Base-by-base conservation (phyloP, 83 land plant genomes). In the Thuja plicata region DNA sequence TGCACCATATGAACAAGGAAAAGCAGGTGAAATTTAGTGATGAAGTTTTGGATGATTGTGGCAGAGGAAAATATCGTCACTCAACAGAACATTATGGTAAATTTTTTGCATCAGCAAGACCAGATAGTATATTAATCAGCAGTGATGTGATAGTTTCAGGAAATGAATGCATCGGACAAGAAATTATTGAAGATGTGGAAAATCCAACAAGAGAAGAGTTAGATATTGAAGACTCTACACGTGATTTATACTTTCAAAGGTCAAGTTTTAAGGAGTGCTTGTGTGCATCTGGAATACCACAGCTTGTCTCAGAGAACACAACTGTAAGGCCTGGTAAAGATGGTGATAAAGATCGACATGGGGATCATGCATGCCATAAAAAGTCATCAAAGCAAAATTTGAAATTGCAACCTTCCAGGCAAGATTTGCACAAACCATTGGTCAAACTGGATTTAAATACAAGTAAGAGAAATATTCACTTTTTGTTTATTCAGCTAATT, bases 71-170 rank as follows among this genome's bases (percentile, higher is more conserved):
- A 17, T 87, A 82, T 27, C 50, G 34, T 84, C 43, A 79, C 34
- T 82, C 85, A 82, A 84, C 46, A 83, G 91, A 88, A 84, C 80
- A 43, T 54, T 87, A 74, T 43, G 90, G 71, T 89, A 86, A 57
- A 32, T 85, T 89, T 41, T 34, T 78, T 35, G 87, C 78, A 45
- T 57, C 86, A 16, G 86, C 79, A 19, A 84, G 71, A 10, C 83
- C 74, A 84, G 88, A 83, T 46, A 30, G 91, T 32, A 86, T 60
- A 77, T 90, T 73, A 16, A 81, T 89, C 74, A 87, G 82, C 52
- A 89, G 46, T 87, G 91, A 87, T 37, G 91, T 87, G 87, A 48
- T 84, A 79, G 91, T 86, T 54, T 87, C 82, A 78, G 88, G 91
- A n/a, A 89, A 87, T 43, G 91, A 87, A 77, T 86, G 86, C 76